A percentile compares a stretch with the other conserved stretches of the same genome.
Evolutionary conservation across 2,329 filamentous ascomycete genomes (phyloP).

Genomic region (Ramularia collo-cygni): DNA sequence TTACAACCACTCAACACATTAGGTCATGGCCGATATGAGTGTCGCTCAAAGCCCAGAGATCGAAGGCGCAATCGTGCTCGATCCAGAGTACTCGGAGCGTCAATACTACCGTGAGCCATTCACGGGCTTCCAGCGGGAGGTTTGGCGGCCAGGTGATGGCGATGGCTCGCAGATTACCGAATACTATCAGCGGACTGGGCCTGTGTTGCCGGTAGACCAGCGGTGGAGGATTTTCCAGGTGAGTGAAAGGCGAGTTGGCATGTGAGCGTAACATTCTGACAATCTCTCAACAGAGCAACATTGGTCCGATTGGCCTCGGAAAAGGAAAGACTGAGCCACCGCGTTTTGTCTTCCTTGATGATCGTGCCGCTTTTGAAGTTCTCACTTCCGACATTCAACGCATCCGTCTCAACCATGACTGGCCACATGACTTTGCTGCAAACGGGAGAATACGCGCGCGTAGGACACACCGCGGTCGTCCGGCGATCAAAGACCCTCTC

Average conservation of each 20-base stretch:
- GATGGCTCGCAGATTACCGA: conserved; percentile 29
- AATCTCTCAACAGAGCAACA: conserved; percentile 15
- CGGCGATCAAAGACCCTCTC: conserved; percentile 23
- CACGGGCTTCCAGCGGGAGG: conserved; percentile 24
- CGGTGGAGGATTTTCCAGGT: conserved; percentile 37
- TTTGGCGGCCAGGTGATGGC: conserved; percentile 35
- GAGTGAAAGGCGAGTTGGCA: not conserved
- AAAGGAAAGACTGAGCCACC: conserved; percentile 23
- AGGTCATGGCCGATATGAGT: conserved; percentile 3
- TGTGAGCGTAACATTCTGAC: not conserved
- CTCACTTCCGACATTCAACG: conserved; percentile 24
- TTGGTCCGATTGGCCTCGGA: conserved; percentile 24
- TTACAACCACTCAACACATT: not conserved
- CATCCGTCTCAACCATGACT: conserved; percentile 25
- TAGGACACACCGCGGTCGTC: conserved; percentile 34
- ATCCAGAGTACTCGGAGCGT: conserved; percentile 16
- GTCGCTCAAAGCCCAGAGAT: no score
- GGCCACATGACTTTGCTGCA: conserved; percentile 35
- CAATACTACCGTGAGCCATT: conserved; percentile 20
- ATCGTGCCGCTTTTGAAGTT: conserved; percentile 32
- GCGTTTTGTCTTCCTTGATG: conserved; percentile 36
- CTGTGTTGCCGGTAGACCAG: conserved; percentile 15
- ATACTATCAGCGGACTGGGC: conserved; percentile 21
- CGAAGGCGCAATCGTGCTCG: conserved; percentile 8
- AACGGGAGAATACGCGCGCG: conserved; percentile 26